These are phyloP conservation scores for Globisporangium uncinulatum DNA, from an alignment of 352 stramenopile species.

Conservation along the genomic window DNA sequence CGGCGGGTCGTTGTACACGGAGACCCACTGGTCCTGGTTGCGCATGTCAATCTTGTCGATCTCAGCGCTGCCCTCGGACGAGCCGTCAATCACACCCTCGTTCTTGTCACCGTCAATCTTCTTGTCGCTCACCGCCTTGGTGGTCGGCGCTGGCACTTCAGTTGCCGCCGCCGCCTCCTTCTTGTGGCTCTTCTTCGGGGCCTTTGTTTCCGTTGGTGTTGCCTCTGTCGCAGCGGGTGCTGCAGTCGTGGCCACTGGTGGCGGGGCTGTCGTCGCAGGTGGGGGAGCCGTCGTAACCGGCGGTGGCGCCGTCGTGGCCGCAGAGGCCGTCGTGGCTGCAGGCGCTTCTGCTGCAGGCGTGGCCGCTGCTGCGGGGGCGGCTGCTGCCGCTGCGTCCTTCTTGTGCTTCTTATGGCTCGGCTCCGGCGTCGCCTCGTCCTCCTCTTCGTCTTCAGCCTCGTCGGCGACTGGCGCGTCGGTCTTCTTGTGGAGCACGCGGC, in stretches of 20 bases:
- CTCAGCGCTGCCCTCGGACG: slow-evolving; percentile 69
- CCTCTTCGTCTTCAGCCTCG: slow-evolving; percentile 12
- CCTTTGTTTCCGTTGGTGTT: slow-evolving; percentile 6
- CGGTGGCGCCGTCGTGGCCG: slow-evolving; percentile 10
- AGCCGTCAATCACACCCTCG: slow-evolving; percentile 71
- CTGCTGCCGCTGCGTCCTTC: slow-evolving; percentile 22
- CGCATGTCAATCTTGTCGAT: slow-evolving; percentile 82
- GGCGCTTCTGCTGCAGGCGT: slow-evolving; percentile 17
- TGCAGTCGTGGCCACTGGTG: slow-evolving; percentile 10
- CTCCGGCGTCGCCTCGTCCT: slow-evolving; percentile 14
- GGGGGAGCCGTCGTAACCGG: neutral
- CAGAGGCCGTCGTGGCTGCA: slow-evolving; percentile 17
- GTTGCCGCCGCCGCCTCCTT: slow-evolving; percentile 16
- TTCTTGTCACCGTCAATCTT: slow-evolving; percentile 71
- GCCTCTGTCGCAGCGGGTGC: slow-evolving; percentile 6
- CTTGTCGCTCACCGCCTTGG: slow-evolving; percentile 40
- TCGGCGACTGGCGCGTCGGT: slow-evolving; percentile 9
- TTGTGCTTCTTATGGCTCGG: slow-evolving; percentile 19
- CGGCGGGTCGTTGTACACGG: slow-evolving; percentile 75
- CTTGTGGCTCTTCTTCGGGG: slow-evolving; percentile 26
- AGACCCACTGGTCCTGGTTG: slow-evolving; percentile 73
- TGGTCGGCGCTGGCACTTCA: neutral
- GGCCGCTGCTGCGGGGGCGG: slow-evolving; percentile 26
- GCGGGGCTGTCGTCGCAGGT: slow-evolving; percentile 9
- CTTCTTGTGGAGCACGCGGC: slow-evolving; percentile 28